These are phyloP conservation scores for Epithele typhae DNA, from an alignment of 768 basidiomycete species.

Conservation along the genomic window DNA sequence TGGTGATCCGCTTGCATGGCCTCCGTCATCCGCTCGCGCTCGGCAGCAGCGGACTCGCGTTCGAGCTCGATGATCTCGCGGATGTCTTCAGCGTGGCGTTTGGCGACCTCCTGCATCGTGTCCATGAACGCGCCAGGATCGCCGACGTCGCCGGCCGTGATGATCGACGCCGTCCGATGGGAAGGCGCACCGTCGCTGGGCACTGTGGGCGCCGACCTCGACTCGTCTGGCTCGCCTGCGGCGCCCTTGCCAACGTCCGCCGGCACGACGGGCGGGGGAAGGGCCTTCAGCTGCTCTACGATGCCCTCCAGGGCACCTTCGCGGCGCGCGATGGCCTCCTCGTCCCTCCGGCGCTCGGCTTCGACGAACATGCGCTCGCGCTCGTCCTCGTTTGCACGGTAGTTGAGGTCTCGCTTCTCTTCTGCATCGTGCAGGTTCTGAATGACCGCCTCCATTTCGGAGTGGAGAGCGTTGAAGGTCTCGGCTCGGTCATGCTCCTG, in stretches of 20 bases:
- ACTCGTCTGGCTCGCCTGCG: no score
- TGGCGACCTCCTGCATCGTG: constrained; percentile 46
- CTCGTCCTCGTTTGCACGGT: constrained; percentile 61
- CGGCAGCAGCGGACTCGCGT: constrained; percentile 48
- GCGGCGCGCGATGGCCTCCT: constrained; percentile 47
- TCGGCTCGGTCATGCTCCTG: constrained; percentile 44
- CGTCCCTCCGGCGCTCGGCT: constrained; percentile 51
- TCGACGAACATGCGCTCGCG: constrained; percentile 58
- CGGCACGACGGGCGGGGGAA: constrained; percentile 6
- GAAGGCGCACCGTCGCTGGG: neutral
- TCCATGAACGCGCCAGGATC: constrained; percentile 28
- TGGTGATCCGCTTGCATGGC: constrained; percentile 47
- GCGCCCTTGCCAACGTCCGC: no score
- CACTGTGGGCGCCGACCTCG: neutral
- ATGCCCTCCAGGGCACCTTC: constrained; percentile 37
- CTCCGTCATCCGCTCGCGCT: constrained; percentile 48
- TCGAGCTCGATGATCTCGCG: constrained; percentile 53
- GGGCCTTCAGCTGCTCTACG: constrained; percentile 17
- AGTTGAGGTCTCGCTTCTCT: constrained; percentile 58
- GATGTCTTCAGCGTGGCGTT: constrained; percentile 54
- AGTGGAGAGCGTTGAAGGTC: constrained; percentile 53
- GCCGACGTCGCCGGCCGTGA: constrained; percentile 19
- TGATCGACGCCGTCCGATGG: neutral
- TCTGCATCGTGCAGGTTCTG: constrained; percentile 56
- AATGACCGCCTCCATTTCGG: constrained; percentile 43